Percentiles rank a stretch among this genome's conserved stretches.
phyloP scores from a whole-genome alignment of 768 basidiomycete species.

The Sarcomyxa edulis region DNA sequence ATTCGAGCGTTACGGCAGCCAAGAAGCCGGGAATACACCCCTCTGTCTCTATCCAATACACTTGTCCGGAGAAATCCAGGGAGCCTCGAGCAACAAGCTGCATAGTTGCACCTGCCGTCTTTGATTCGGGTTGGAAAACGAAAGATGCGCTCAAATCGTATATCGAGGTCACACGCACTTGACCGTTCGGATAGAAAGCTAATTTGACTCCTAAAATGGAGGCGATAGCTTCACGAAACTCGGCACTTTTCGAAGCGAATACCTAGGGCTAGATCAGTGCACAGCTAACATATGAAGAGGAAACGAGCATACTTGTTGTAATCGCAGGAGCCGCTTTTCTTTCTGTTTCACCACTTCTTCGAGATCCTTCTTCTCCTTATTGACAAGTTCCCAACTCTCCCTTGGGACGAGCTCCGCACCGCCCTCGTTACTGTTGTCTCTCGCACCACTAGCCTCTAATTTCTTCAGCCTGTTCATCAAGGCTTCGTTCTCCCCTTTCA shows the following conservation, averaged over 20 bases:
- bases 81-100: conserved; percentile 68
- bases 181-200: conserved; percentile 86
- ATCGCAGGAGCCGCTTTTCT: conserved; percentile 71
- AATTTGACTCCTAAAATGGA: conserved; percentile 89
- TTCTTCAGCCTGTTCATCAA: conserved; percentile 62
- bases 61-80: conserved; percentile 73
- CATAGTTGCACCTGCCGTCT: conserved; percentile 48
- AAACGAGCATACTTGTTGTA: conserved; percentile 63
- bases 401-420: conserved; percentile 58
- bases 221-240: conserved; percentile 88
- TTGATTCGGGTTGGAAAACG: conserved; percentile 65
- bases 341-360: conserved; percentile 65
- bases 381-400: conserved; percentile 72
- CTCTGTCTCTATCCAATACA: conserved; percentile 84
- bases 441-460: conserved; percentile 34
- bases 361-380: conserved; percentile 64
- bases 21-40: conserved; percentile 87
- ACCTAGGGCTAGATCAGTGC: conserved; percentile 40
- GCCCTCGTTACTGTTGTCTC: neutral
- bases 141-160: conserved; percentile 87
- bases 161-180: conserved; percentile 85
- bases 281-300: neutral
- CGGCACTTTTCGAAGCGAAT: conserved; percentile 78
- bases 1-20: conserved; percentile 84
- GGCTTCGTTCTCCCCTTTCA: conserved; percentile 82